Base-by-base conservation (phyloP, 2,329 filamentous ascomycete species). In the Fusarium sp. region DNA sequence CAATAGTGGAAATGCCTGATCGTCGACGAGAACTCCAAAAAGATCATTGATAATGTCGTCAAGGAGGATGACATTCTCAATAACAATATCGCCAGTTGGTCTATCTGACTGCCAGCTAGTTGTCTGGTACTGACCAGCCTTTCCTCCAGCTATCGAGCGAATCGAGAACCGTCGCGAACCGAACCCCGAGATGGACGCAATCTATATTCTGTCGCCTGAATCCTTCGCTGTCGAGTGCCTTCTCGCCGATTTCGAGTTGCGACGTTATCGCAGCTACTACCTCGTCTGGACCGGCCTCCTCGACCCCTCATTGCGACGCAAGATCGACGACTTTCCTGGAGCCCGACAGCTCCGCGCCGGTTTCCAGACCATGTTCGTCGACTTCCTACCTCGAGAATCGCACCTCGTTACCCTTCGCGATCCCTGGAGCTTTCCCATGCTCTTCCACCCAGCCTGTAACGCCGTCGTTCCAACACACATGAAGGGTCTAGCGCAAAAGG, bases 51-150 rank as follows among this genome's bases (percentile, higher is more conserved):
- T 84, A 97, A 96, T 87, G 93, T 94, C 52, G 90, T 96, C 81
- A 96, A 94, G 79, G 93, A 98, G 86, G 96, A 99, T 89, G 94
- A 98, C 79, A 97, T 99, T 76, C 92, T 99, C 84, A 97, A 97
- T 82, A 91, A 95, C 84, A 98, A 98, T 82, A 94, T 99, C 83
- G 96, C 95, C 76, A 98, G 95, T 98, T 88, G 81, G 92, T 81
- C 54, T 38, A 55, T 48, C 61, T 70, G 48, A 54, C 24, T 56
- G 47, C 63, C 57, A 66, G 57, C 62, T 63, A 56, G 36, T 39
- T 62, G 54, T 45, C 20, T 52, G 62, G 48, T 56, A 54, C 66
- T 76, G 66, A 75, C 69, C 60, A 52, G 62, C 70, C n/a, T 70
- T 56, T 65, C 61, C 60, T 60, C 54, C 67, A 97, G 95, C 98